Percentiles rank a stretch among this genome's conserved stretches.
These are phyloP conservation scores for Ochetophila trinervis DNA, from an alignment of 306 rosid genomes.

Conservation along the genomic window DNA sequence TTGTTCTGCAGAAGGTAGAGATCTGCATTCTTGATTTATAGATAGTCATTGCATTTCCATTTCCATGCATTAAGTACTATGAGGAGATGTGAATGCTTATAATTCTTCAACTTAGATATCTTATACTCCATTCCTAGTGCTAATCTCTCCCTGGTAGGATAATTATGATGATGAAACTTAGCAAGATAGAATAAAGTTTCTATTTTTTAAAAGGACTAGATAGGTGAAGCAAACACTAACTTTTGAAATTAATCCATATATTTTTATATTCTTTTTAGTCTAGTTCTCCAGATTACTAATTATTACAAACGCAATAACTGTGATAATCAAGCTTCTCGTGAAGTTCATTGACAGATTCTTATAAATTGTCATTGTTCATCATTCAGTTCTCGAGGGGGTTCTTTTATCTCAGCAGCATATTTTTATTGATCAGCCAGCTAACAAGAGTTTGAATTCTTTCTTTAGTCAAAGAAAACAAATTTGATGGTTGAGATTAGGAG, in stretches of 20 bases:
- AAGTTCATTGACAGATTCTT: too few relatives aligned
- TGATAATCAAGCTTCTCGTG: too few relatives aligned
- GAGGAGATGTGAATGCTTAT: not conserved
- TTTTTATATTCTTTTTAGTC: too few relatives aligned
- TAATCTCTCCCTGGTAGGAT: not conserved
- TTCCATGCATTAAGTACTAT: not conserved
- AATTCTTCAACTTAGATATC: not conserved
- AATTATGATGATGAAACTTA: not conserved
- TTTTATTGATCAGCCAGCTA: not conserved
- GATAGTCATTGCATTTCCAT: slow-evolving; percentile 5
- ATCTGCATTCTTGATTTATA: not conserved
- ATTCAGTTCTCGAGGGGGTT: too few relatives aligned
- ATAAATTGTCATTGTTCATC: too few relatives aligned
- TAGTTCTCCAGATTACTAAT: too few relatives aligned
- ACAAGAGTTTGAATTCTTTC: not conserved
- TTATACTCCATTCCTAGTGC: not conserved
- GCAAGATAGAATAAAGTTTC: not conserved
- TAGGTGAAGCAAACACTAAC: too few relatives aligned
- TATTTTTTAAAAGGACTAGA: too few relatives aligned
- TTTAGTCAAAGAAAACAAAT: too few relatives aligned
- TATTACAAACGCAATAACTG: too few relatives aligned
- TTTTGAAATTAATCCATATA: too few relatives aligned
- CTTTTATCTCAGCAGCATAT: not conserved
- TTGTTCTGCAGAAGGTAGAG: slow-evolving; percentile 79
- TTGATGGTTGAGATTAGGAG: too few relatives aligned